phyloP scores from a whole-genome alignment of 139 green algal genomes.

The Pleodorina starrii region DNA sequence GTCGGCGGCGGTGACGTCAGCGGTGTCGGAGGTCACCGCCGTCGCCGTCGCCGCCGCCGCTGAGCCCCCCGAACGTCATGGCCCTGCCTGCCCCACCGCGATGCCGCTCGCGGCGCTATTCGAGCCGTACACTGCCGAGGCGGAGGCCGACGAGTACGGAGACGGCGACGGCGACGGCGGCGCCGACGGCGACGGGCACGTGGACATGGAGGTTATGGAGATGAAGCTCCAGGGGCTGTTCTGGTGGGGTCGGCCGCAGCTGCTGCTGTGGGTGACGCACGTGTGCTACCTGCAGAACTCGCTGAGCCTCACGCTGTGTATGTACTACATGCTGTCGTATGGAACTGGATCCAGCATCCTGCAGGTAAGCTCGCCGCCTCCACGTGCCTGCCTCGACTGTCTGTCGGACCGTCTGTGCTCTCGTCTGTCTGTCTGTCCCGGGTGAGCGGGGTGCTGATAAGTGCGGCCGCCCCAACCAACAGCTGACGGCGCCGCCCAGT shows the following conservation, averaged over 20 bases:
- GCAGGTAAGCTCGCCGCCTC: too few species aligned
- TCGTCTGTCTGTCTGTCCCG: too few species aligned
- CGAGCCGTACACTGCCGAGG: not conserved
- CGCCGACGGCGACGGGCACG: not conserved
- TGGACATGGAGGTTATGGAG: conserved; percentile 10
- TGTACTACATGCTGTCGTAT: conserved; percentile 30
- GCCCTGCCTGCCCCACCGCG: not conserved
- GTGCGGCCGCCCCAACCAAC: too few species aligned
- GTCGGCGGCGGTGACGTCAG: too few species aligned
- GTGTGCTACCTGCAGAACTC: conserved; percentile 48
- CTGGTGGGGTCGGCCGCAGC: conserved; percentile 21
- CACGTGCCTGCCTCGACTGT: too few species aligned
- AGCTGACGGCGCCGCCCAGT: too few species aligned
- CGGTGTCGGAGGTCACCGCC: too few species aligned
- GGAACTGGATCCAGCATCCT: conserved; percentile 20
- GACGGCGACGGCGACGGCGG: not conserved
- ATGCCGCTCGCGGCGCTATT: not conserved
- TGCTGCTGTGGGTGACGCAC: conserved; percentile 37
- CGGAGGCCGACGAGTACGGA: not conserved
- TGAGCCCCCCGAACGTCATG: not conserved
- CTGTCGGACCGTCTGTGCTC: too few species aligned
- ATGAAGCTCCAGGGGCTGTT: conserved; percentile 42
- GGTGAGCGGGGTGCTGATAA: too few species aligned
- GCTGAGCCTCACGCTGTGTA: conserved; percentile 38
- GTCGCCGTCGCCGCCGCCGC: not conserved